These are phyloP conservation scores for Seiridium cupressi DNA, from an alignment of 2,329 filamentous ascomycete species.

Conservation along the genomic window DNA sequence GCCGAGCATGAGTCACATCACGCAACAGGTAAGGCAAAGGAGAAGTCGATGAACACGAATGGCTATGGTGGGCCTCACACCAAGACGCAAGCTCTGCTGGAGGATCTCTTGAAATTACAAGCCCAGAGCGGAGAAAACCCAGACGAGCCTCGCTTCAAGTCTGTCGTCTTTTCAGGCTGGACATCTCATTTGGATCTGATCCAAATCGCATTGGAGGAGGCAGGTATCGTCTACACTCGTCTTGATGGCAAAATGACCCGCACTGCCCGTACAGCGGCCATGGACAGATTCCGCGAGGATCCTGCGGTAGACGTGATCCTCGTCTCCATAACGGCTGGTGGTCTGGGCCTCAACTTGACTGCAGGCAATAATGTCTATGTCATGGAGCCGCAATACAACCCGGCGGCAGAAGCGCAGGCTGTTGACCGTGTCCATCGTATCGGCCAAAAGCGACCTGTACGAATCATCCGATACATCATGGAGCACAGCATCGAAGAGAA, in stretches of 20 bases:
- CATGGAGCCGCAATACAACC: constrained; percentile 99
- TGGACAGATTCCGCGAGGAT: constrained; percentile 76
- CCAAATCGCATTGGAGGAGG: constrained; percentile 70
- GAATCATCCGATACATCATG: constrained; percentile 91
- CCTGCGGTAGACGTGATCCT: constrained; percentile 73
- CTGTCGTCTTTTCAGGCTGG: constrained; percentile 95
- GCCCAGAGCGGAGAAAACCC: constrained; percentile 60
- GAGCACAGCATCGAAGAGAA: constrained; percentile 87
- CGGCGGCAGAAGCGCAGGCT: constrained; percentile 90
- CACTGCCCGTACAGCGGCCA: constrained; percentile 67
- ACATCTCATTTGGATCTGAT: constrained; percentile 93
- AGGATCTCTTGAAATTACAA: constrained; percentile 67
- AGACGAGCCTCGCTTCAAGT: constrained; percentile 77
- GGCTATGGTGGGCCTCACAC: constrained; percentile 85
- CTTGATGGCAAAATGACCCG: constrained; percentile 90
- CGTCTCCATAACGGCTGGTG: constrained; percentile 89
- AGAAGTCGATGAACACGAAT: constrained; percentile 59
- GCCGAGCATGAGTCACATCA: constrained; percentile 54
- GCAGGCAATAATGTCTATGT: constrained; percentile 85
- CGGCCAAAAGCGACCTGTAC: constrained; percentile 84
- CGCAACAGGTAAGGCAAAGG: constrained; percentile 34
- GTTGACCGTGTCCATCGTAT: constrained; percentile 90
- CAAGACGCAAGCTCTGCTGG: constrained; percentile 80
- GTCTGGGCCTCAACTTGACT: constrained; percentile 87
- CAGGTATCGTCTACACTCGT: constrained; percentile 69